Conservation (phyloP, 129 eudicot species). For the Cynara cardunculus region DNA sequence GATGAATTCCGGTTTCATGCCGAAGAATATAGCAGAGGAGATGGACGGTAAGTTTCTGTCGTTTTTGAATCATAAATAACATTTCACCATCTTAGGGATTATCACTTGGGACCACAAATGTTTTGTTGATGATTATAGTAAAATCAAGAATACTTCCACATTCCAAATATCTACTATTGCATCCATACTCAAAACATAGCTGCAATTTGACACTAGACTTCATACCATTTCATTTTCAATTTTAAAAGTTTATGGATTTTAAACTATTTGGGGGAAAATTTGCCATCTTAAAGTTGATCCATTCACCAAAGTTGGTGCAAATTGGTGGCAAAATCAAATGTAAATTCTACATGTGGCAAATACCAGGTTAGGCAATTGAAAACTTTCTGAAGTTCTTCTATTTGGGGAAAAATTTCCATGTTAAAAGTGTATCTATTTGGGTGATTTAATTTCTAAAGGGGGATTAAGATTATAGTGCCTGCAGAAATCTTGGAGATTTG, state of each 20-base stretch:
- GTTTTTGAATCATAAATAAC: not conserved
- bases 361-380: not conserved
- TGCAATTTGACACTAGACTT: not conserved
- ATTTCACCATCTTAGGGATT: not conserved
- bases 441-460: not conserved
- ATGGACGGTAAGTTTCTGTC: constrained; percentile 20
- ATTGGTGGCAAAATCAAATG: not conserved
- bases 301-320: not conserved
- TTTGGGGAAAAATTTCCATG: not conserved
- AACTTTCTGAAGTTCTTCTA: not conserved
- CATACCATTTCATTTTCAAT: not conserved
- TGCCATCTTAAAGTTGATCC: not conserved
- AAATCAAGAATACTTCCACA: no score
- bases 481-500: not conserved
- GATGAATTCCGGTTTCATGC: constrained; percentile 38
- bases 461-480: not conserved
- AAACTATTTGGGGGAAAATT: not conserved
- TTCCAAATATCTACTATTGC: not conserved
- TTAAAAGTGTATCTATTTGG: not conserved
- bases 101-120: no score
- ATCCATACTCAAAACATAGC: not conserved
- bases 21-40: constrained; percentile 14
- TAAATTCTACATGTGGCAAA: not conserved
- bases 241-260: not conserved
- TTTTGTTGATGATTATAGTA: not conserved